Conservation (phyloP, 371 early-diverging fungal species). For the Mucor mucedo region DNA sequence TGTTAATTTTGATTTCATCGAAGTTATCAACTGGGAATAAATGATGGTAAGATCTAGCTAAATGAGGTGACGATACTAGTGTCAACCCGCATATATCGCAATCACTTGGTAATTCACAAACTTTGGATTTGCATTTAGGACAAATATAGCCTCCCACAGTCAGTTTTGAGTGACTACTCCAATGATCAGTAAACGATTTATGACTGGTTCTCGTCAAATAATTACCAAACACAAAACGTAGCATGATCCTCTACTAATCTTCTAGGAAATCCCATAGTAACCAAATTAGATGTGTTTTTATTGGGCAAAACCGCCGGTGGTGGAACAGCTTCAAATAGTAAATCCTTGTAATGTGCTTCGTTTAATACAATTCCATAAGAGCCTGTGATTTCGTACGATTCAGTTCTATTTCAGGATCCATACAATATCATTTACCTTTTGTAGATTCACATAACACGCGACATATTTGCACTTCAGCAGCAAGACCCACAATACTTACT, state of each 20-base stretch:
- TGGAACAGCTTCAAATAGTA: slow-evolving; percentile 79
- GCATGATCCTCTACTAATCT: slow-evolving; percentile 61
- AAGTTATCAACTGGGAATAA: slow-evolving; percentile 88
- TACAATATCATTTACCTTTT: slow-evolving; percentile 57
- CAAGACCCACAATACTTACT: slow-evolving; percentile 84
- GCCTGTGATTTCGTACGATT: slow-evolving; percentile 46
- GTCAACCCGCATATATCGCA: slow-evolving; percentile 94
- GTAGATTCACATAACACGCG: slow-evolving; percentile 75
- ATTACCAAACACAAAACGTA: slow-evolving; percentile 86
- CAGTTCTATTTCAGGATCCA: background rate
- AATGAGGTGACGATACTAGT: slow-evolving; percentile 88
- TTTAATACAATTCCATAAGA: slow-evolving; percentile 85
- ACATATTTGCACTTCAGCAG: slow-evolving; percentile 92
- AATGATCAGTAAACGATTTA: slow-evolving; percentile 65
- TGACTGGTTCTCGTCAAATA: background rate
- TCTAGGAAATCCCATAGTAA: slow-evolving; percentile 93
- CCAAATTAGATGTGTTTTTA: slow-evolving; percentile 69
- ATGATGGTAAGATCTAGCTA: slow-evolving; percentile 96
- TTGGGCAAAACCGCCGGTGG: slow-evolving; percentile 80
- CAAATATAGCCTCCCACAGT: slow-evolving; percentile 85
- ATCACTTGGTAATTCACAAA: slow-evolving; percentile 92
- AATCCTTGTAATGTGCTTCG: slow-evolving; percentile 80
- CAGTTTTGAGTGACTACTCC: slow-evolving; percentile 75
- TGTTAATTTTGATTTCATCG: slow-evolving; percentile 53
- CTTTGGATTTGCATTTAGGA: slow-evolving; percentile 83